Percentiles rank a stretch among this genome's conserved stretches.
Evolutionary conservation across 1,284 basidiomycete genomes (phyloP).

Genomic region (Apiotrichum porosum): DNA sequence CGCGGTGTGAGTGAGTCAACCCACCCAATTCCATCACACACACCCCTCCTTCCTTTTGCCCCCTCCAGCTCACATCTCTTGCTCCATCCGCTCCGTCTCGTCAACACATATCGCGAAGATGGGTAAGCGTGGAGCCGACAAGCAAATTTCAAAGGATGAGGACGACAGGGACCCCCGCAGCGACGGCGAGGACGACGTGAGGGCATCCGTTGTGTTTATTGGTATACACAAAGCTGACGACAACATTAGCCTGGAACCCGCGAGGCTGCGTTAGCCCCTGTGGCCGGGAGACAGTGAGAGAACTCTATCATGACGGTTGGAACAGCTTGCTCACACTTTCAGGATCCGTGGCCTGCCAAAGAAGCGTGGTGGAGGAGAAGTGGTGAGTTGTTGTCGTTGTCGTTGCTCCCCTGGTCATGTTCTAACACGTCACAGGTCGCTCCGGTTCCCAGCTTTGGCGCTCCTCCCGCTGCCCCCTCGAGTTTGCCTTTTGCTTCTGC

Average conservation of each 20-base stretch:
- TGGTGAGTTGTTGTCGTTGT: no score
- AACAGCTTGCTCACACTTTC: neutral
- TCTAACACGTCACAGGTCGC: no score
- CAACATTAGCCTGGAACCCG: slow-evolving; percentile 34
- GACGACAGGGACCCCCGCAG: slow-evolving; percentile 10
- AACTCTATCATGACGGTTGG: neutral
- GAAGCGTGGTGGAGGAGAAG: no score
- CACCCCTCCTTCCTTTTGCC: no score
- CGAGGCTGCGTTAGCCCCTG: slow-evolving; percentile 30
- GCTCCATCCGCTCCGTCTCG: no score
- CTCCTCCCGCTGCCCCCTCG: slow-evolving; percentile 1
- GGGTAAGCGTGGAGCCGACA: slow-evolving; percentile 68
- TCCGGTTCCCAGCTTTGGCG: slow-evolving; percentile 1
- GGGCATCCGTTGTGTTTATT: no score
- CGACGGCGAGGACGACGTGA: slow-evolving; percentile 50
- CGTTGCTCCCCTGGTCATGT: no score
- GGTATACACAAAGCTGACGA: no score
- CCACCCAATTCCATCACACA: no score
- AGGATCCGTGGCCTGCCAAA: slow-evolving; percentile 50
- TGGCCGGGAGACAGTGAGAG: slow-evolving; percentile 36
- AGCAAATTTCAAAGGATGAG: slow-evolving; percentile 63
- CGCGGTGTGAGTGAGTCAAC: no score
- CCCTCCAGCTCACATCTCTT: no score
- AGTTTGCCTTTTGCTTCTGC: neutral
- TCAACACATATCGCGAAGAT: no score